Conservation (phyloP, 495 filamentous ascomycete species). For the Xylaria nigripes region DNA sequence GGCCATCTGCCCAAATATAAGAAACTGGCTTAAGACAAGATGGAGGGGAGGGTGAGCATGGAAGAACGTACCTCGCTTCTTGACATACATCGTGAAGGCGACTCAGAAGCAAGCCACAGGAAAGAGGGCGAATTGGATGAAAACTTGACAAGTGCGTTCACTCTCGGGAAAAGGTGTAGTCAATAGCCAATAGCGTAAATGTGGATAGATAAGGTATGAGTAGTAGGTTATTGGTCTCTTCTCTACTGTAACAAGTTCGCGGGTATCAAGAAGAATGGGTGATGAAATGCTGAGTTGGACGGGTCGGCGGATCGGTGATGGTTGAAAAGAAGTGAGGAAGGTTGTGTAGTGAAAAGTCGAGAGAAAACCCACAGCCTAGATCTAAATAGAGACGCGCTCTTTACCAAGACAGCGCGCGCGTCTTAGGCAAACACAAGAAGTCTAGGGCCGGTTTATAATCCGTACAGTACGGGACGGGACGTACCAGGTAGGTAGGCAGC, state of each 20-base stretch:
- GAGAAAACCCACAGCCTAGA: conserved; percentile 12
- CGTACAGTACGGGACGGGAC: no score
- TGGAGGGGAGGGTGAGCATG: not conserved
- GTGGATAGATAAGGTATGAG: not conserved
- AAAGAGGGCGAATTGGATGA: not conserved
- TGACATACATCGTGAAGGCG: conserved; percentile 46
- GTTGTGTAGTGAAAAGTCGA: conserved; percentile 14
- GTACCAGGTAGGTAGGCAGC: not conserved
- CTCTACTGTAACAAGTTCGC: not conserved
- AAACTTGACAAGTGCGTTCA: conserved; percentile 7
- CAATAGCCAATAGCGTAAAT: not conserved
- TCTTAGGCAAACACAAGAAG: not conserved
- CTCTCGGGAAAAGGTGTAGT: not conserved
- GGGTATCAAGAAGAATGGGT: conserved; percentile 5
- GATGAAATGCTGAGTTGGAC: not conserved
- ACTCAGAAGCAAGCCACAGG: not conserved
- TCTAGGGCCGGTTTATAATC: no score
- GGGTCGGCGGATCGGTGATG: conserved; percentile 16
- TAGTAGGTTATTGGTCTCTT: not conserved
- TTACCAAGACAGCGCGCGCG: conserved; percentile 8
- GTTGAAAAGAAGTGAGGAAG: not conserved
- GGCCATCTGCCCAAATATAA: conserved; percentile 63
- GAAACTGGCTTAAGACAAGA: not conserved
- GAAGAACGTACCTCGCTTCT: conserved; percentile 48
- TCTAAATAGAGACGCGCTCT: conserved; percentile 23